Percentiles rank a stretch among this genome's conserved stretches.
Conservation (phyloP, 108 stramenopile species). For the Seminavis robusta region DNA sequence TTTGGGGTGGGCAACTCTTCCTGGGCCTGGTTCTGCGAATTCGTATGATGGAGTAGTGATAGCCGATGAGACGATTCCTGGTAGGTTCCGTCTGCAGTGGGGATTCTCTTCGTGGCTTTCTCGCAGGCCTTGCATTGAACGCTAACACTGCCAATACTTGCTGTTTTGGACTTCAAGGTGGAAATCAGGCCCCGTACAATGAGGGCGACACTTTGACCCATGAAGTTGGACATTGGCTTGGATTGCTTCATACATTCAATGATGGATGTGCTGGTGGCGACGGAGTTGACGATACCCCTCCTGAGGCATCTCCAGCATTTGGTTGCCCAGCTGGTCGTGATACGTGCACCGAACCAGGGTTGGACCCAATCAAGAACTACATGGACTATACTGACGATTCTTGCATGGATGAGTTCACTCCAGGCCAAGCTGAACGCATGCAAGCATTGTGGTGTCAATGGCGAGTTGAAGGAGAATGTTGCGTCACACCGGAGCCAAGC, state of each 20-base stretch:
- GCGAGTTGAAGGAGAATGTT: too few species aligned
- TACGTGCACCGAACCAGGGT: slow-evolving; percentile 1
- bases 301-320: too few species aligned
- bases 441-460: too few species aligned
- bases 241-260: slow-evolving; percentile 27
- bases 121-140: too few species aligned
- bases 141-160: too few species aligned
- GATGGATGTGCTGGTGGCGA: neutral
- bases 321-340: too few species aligned
- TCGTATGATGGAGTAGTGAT: slow-evolving; percentile 1
- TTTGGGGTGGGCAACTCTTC: neutral
- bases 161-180: too few species aligned
- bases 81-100: neutral
- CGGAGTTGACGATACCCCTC: too few species aligned
- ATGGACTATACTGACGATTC: slow-evolving; percentile 25
- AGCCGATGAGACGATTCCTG: neutral
- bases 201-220: slow-evolving; percentile 18
- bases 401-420: slow-evolving; percentile 21
- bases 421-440: slow-evolving; percentile 17
- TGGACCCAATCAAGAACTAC: slow-evolving; percentile 18
- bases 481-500: too few species aligned
- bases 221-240: slow-evolving; percentile 47
- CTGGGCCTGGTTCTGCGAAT: neutral
- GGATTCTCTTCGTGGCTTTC: too few species aligned
- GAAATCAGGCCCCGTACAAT: slow-evolving; percentile 1